phyloP scores from a whole-genome alignment of 192 early-diverging fungal genomes.

The Coemansia sp. region DNA sequence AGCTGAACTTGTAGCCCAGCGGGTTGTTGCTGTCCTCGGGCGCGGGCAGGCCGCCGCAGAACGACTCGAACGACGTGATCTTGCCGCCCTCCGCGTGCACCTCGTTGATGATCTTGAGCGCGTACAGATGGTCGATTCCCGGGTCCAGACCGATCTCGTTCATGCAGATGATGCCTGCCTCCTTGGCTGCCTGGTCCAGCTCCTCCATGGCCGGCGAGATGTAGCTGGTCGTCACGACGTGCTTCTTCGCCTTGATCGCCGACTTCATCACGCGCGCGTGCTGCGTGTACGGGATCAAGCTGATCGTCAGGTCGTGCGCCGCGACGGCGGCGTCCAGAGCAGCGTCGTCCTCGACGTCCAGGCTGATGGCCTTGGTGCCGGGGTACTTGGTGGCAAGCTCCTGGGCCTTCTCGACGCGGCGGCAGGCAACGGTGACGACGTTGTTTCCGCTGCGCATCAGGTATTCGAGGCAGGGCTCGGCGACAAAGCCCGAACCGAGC shows the following conservation, averaged over 20 bases:
- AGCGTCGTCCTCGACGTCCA: constrained; percentile 77
- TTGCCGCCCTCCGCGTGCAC: constrained; percentile 79
- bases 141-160: constrained; percentile 99
- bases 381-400: constrained; percentile 63
- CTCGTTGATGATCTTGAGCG: constrained; percentile 87
- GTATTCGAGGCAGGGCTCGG: constrained; percentile 91
- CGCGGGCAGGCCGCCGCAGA: constrained; percentile 97
- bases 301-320: constrained; percentile 89
- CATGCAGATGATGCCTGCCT: constrained; percentile 84
- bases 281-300: constrained; percentile 85
- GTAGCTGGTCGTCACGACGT: constrained; percentile 96
- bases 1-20: constrained; percentile 99
- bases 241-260: constrained; percentile 86
- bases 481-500: constrained; percentile 96
- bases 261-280: constrained; percentile 87
- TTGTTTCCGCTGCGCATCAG: constrained; percentile 86
- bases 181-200: constrained; percentile 79
- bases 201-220: constrained; percentile 92
- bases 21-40: constrained; percentile 97
- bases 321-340: constrained; percentile 71
- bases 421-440: constrained; percentile 84
- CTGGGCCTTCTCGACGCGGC: constrained; percentile 71
- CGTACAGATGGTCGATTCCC: constrained; percentile 94
- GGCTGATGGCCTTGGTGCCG: constrained; percentile 59
- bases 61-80: constrained; percentile 86